Evolutionary conservation across 2,329 filamentous ascomycete species (phyloP), one percentile per base, ranked within the genome.

Genomic region (Hypoxylon rubiginosum): DNA sequence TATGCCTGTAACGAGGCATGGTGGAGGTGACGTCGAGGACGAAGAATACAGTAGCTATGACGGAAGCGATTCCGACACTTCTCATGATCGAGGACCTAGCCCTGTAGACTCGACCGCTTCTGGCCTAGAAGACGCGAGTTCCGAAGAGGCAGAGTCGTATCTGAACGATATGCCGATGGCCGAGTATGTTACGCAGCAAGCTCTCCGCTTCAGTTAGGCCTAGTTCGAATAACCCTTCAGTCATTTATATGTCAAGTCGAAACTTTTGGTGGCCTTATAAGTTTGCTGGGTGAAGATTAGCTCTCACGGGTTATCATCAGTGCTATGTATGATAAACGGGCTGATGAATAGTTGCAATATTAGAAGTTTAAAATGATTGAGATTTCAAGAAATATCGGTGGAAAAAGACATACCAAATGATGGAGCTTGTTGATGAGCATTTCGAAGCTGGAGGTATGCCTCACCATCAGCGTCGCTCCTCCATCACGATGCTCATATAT

Each of bases 51-150:
- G 17, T 5, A 50, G n/a, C 28, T 8, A 30, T 13, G 6, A 43
- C 17, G 52, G 61, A 30, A 43, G 50, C 9, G 28, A 21, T 6
- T 6, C 39, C 2, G 3, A 11, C 4, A 10, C 10, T 21, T 19
- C 26, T 11, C 17, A 3, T 4, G 53, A 34, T 45, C 36, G 21
- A 30, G 60, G 57, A 32, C 55, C 50, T 36, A 59, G 30, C 9
- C 26, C 32, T 4, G 21, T 30, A 28, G 36, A 45, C 56, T 66
- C 60, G 1, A 53, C 43, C 26, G 50, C 50, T 26, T 53, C 45
- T 49, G 24, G 39, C 19, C n/a, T 7, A 15, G 34, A 51, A 3
- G 46, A 51, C 9, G 32, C 15, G 24, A 46, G 49, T 4, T 5
- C 13, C 7, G 17, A 32, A 41, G 51, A 45, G 26, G 21, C 24